Evolutionary conservation across 2,329 filamentous ascomycete species (phyloP), one percentile per base, ranked within the genome.

Genomic region (Corynespora cassiicola): DNA sequence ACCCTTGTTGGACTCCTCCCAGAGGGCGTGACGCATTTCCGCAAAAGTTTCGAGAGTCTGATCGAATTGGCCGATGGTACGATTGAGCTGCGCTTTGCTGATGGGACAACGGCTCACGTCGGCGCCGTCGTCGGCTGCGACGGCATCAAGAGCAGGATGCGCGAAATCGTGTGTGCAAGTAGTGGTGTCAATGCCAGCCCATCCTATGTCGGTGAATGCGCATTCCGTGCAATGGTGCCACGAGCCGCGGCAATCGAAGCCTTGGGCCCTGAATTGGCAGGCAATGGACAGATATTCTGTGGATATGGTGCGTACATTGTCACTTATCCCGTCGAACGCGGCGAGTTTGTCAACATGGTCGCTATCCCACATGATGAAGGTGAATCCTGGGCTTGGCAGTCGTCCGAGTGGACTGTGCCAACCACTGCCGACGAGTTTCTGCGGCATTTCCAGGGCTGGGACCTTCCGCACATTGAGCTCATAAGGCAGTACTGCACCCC

Each of bases 171-270:
- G 8, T 66, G 83, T 7, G n/a, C n/a, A n/a, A n/a, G n/a, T n/a
- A n/a, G n/a, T n/a, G 79, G 77, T 2, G 32, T 49, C n/a, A 65
- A 69, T 8, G 63, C 74, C 0, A 53, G 73, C 32, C 69, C 80
- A 0, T 57, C 61, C 5, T 86, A 80, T 56, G 75, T 73, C 3
- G 66, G 75, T 30, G 79, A 82, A 47, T 79, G 78, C 58, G 82
- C 79, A 23, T 86, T 81, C 61, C 74, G 84, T 5, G 77, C 77
- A 0, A 65, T 87, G 5, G 71, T 85, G 3, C 80, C 81, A 0
- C 84, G 83, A 70, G 69, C 72, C 2, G 56, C 71, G 8, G 80
- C 78, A 0, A 61, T 68, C 5, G 51, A 62, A 5, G 68, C 68
- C 2, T 53, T 85, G 1, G 77, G 79, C 5, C 59, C 70, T 5